A percentile compares a stretch with the other conserved stretches of the same genome.
phyloP scores from a whole-genome alignment of 1,139 yeast genomes.

The Geotrichum reessii region DNA sequence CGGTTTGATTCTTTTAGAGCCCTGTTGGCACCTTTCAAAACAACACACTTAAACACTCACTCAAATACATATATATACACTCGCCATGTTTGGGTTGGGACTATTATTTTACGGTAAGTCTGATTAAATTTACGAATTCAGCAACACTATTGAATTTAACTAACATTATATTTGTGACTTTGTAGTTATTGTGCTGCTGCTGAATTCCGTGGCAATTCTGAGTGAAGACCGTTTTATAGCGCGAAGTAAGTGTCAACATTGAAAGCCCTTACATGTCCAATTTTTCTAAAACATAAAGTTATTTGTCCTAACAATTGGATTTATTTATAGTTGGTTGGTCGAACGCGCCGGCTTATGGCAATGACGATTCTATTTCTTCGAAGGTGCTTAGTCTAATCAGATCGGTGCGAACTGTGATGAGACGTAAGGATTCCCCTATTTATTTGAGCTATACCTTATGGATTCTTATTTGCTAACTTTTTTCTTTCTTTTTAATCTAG shows the following conservation, averaged over 20 bases:
- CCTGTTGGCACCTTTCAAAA: not conserved
- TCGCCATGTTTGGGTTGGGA: conserved; percentile 71
- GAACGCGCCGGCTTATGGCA: conserved; percentile 37
- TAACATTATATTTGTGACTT: not conserved
- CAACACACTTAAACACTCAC: not conserved
- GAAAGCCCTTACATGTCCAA: not conserved
- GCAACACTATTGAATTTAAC: not conserved
- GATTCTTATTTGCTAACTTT: not conserved
- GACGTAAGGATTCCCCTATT: conserved; percentile 43
- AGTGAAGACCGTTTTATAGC: conserved; percentile 78
- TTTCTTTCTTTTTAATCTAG: conserved; percentile 27
- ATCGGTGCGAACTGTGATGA: conserved; percentile 67
- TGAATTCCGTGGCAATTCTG: conserved; percentile 73
- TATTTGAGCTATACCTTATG: not conserved
- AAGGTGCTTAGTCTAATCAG: conserved; percentile 59
- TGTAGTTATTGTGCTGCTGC: conserved; percentile 49
- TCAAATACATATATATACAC: not conserved
- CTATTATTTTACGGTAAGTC: conserved; percentile 53
- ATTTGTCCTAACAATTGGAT: conserved; percentile 12
- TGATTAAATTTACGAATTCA: not conserved
- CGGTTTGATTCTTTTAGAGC: not conserved
- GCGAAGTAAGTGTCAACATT: conserved; percentile 46
- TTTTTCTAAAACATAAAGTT: not conserved
- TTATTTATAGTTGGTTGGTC: conserved; percentile 31
- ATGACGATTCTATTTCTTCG: conserved; percentile 47